Conservation (phyloP, 495 filamentous ascomycete genomes). For the Trypethelium eluteriae region DNA sequence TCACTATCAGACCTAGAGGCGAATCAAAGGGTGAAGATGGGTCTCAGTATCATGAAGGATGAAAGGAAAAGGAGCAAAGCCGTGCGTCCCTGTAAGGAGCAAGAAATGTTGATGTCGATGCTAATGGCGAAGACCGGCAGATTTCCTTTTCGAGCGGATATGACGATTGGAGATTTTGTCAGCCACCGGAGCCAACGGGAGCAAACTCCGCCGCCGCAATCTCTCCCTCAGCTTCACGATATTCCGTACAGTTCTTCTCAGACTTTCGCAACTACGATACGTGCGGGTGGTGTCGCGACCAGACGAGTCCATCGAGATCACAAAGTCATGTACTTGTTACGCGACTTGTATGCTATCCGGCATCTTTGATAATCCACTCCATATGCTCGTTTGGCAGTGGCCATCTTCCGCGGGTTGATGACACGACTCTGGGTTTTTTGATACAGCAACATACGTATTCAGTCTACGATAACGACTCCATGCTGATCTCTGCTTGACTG, state of each 20-base stretch:
- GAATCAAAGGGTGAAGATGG: neutral
- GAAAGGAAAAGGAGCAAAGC: neutral
- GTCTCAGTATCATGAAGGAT: neutral
- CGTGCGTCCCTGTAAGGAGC: too few species aligned
- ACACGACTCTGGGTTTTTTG: slow-evolving; percentile 38
- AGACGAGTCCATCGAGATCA: too few species aligned
- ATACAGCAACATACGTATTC: slow-evolving; percentile 31
- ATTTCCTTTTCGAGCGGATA: slow-evolving; percentile 1
- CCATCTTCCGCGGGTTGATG: too few species aligned
- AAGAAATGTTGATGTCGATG: neutral
- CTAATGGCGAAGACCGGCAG: slow-evolving; percentile 8
- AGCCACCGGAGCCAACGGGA: neutral
- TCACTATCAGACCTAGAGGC: neutral
- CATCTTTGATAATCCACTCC: slow-evolving; percentile 40
- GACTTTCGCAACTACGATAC: neutral
- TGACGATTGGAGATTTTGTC: slow-evolving; percentile 11
- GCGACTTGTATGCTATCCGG: slow-evolving; percentile 41
- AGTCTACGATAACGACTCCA: neutral
- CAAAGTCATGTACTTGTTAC: slow-evolving; percentile 9
- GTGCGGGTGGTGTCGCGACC: too few species aligned
- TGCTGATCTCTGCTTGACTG: slow-evolving; percentile 33
- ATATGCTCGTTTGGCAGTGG: too few species aligned
- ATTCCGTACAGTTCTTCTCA: too few species aligned
- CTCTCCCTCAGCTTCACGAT: neutral
- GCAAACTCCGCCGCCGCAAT: neutral